Percentiles rank a stretch among this genome's conserved stretches.
phyloP scores from a whole-genome alignment of 129 eudicot genomes.

The Gnaphalium uliginosum region DNA sequence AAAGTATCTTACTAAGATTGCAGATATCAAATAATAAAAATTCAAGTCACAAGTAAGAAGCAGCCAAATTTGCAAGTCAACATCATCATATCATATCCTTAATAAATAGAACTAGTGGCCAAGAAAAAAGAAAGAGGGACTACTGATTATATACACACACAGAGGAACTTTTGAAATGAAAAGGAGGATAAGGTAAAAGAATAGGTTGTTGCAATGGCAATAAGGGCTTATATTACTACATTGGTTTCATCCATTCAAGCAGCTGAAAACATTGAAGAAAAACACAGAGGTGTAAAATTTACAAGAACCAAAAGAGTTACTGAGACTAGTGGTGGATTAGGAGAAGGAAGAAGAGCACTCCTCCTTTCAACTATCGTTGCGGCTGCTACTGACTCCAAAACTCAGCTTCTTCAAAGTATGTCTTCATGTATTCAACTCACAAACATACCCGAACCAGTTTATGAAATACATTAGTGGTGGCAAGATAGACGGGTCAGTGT shows the following conservation, averaged over 20 bases:
- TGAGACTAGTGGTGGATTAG: constrained; percentile 16
- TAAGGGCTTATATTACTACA: constrained; percentile 42
- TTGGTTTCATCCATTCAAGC: constrained; percentile 49
- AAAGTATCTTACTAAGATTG: not conserved
- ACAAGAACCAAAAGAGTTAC: constrained; percentile 21
- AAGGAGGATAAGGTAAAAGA: constrained; percentile 30
- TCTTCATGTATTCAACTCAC: not conserved
- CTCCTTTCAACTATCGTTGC: constrained; percentile 46
- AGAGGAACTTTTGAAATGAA: not conserved
- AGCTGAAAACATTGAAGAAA: constrained; percentile 30
- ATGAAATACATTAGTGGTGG: not conserved
- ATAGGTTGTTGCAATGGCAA: constrained; percentile 35
- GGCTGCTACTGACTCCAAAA: constrained; percentile 56
- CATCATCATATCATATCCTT: constrained; percentile 45
- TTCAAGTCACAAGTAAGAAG: constrained; percentile 18
- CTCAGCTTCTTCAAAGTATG: constrained; percentile 70
- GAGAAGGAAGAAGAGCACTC: constrained; percentile 52
- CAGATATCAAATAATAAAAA: not conserved
- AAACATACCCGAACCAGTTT: not conserved
- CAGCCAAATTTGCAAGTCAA: constrained; percentile 34
- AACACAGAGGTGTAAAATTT: constrained; percentile 28
- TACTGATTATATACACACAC: constrained; percentile 22
- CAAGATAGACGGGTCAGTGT: constrained; percentile 5
- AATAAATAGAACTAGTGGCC: constrained; percentile 41
- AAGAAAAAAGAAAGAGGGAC: constrained; percentile 24